Conservation (phyloP, 2,329 filamentous ascomycete species). For the Ascochyta viciae-villosae region DNA sequence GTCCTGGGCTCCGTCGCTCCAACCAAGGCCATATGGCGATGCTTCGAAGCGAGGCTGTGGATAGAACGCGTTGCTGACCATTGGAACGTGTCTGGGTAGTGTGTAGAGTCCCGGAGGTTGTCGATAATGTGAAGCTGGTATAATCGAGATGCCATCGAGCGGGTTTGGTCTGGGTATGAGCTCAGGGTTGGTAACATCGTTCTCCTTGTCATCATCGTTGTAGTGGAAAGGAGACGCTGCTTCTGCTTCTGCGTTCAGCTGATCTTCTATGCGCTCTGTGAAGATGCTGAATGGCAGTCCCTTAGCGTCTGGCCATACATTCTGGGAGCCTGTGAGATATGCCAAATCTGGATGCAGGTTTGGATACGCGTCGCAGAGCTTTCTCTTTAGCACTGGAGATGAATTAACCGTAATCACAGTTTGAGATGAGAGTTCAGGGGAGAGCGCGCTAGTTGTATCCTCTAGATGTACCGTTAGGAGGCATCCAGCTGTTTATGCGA, state of each 20-base stretch:
- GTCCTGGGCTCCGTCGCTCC: constrained; percentile 12
- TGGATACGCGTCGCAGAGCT: background rate
- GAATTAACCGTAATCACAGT: background rate
- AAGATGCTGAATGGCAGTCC: constrained; percentile 26
- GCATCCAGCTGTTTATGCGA: background rate
- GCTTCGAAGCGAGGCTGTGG: background rate
- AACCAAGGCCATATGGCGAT: constrained; percentile 25
- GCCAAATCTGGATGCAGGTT: background rate
- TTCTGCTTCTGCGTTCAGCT: constrained; percentile 24
- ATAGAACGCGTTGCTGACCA: constrained; percentile 20
- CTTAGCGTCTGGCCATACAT: constrained; percentile 16
- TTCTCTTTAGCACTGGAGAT: background rate
- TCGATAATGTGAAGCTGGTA: constrained; percentile 24
- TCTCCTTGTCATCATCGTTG: constrained; percentile 35
- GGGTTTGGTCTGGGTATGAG: constrained; percentile 3
- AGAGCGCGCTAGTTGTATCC: background rate
- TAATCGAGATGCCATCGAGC: constrained; percentile 18
- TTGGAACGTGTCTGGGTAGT: background rate
- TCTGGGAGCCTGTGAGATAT: background rate
- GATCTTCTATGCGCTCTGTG: constrained; percentile 27
- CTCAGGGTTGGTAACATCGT: constrained; percentile 13
- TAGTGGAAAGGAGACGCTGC: constrained; percentile 26
- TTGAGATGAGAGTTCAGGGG: background rate
- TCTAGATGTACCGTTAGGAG: background rate
- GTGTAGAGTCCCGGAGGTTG: background rate